phyloP scores from a whole-genome alignment of 176 grass and related monocot genomes.

The Miscanthus lutarioriparius region DNA sequence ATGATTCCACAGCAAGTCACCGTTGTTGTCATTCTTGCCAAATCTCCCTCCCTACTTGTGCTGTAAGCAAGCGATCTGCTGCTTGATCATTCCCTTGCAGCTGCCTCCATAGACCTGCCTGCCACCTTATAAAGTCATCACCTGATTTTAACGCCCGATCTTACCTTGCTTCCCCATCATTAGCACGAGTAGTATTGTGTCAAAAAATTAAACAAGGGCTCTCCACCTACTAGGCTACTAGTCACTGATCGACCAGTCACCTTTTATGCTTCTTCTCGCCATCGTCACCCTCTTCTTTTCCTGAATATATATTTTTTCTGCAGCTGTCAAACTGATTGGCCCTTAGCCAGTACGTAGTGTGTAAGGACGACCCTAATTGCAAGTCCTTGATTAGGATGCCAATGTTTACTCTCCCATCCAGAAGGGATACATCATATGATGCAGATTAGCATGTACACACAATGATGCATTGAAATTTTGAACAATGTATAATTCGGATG shows the following conservation, averaged over 20 bases:
- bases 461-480: too few species aligned
- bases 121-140: conserved; percentile 23
- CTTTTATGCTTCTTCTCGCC: background rate
- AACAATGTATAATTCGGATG: too few species aligned
- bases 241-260: background rate
- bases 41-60: conserved; percentile 4
- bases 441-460: too few species aligned
- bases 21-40: background rate
- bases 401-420: background rate
- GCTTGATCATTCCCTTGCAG: background rate
- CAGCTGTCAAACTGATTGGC: background rate
- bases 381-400: background rate
- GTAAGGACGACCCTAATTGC: background rate
- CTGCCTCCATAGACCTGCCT: conserved; percentile 1
- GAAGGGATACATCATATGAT: background rate
- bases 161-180: background rate
- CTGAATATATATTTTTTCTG: too few species aligned
- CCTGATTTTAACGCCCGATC: conserved; percentile 31
- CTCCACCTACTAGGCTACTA: conserved; percentile 2
- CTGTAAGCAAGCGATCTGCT: conserved; percentile 21
- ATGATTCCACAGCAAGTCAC: background rate
- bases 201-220: conserved; percentile 2
- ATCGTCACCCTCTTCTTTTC: too few species aligned
- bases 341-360: background rate
- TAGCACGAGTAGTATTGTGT: background rate